Percentiles rank a stretch among this genome's conserved stretches.
These are phyloP conservation scores for Monilinia polystroma DNA, from an alignment of 2,329 filamentous ascomycete genomes.

Conservation along the genomic window DNA sequence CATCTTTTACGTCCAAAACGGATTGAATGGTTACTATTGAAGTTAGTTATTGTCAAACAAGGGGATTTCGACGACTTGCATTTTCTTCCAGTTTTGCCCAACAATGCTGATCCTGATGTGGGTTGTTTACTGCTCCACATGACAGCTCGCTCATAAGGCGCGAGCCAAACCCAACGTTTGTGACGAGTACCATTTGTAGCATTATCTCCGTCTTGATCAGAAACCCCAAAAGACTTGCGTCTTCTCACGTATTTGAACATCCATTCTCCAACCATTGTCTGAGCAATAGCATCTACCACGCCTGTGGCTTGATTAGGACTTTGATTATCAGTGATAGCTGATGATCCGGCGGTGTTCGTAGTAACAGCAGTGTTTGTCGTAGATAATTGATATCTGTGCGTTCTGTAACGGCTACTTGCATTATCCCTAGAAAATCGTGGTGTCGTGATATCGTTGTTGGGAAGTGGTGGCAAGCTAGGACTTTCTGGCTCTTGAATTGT, in stretches of 20 bases:
- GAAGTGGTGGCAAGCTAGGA: conserved; percentile 69
- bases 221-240: conserved; percentile 85
- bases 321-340: conserved; percentile 3
- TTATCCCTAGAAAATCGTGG: conserved; percentile 48
- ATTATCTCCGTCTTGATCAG: conserved; percentile 66
- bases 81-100: conserved; percentile 94
- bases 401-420: conserved; percentile 45
- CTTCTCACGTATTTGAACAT: conserved; percentile 89
- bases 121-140: conserved; percentile 99
- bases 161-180: conserved; percentile 98
- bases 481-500: conserved; percentile 69
- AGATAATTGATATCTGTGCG: conserved; percentile 58
- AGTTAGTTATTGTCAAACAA: conserved; percentile 37
- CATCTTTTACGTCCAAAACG: conserved; percentile 94
- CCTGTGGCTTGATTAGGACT: conserved; percentile 63
- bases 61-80: conserved; percentile 57
- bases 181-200: conserved; percentile 68
- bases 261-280: conserved; percentile 98
- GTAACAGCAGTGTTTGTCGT: conserved; percentile 51
- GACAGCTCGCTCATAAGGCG: conserved; percentile 91
- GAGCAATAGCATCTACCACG: conserved; percentile 94
- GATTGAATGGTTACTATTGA: conserved; percentile 84
- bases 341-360: conserved; percentile 31
- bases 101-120: conserved; percentile 76
- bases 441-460: conserved; percentile 68